Base-by-base conservation (phyloP, 2,329 filamentous ascomycete genomes). In the Phialemonium atrogriseum region DNA sequence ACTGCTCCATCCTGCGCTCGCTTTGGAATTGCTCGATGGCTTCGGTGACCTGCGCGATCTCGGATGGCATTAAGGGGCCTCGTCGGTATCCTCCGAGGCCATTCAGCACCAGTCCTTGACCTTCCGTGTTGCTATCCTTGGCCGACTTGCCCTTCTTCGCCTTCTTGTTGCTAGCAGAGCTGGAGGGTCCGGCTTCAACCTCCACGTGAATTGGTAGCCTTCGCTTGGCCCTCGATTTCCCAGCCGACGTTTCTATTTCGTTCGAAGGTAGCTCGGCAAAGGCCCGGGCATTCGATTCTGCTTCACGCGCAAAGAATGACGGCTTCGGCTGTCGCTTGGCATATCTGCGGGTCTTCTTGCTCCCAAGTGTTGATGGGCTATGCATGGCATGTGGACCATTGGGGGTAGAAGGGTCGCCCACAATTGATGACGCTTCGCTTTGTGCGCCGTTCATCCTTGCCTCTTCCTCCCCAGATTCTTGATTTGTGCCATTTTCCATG, bases 271-370 rank as follows among this genome's bases (percentile, higher is more conserved):
- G 38, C 11, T 37, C 32, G 5, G 31, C 32, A 22, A 39, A 34
- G 4, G 33, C 34, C 10, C 26, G 13, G 9, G 26, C 34, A 14
- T 32, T 35, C 21, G 40, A 37, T 14, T 34, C 21, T 12, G 36
- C 32, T n/a, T 37, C 27, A 9, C 24, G 30, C 19, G 24, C 12
- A 13, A 34, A 36, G 24, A 35, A 38, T 4, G 40, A 29, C 7
- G 10, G 14, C 35, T 43, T 41, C 2, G 36, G 17, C 27, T 41
- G 40, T 18, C 34, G 39, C 18, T 33, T 40, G 7, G 24, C 17
- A 26, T 26, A 30, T 19, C 15, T 30, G 10, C 28, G 28, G 9
- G 28, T 15, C 5, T 7, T 10, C n/a, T n/a, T n/a, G n/a, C n/a
- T n/a, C n/a, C n/a, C n/a, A n/a, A n/a, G n/a, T n/a, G n/a, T n/a